Evolutionary conservation across 805 yeast species (phyloP).

Genomic region (Kazachstania taianensis): DNA sequence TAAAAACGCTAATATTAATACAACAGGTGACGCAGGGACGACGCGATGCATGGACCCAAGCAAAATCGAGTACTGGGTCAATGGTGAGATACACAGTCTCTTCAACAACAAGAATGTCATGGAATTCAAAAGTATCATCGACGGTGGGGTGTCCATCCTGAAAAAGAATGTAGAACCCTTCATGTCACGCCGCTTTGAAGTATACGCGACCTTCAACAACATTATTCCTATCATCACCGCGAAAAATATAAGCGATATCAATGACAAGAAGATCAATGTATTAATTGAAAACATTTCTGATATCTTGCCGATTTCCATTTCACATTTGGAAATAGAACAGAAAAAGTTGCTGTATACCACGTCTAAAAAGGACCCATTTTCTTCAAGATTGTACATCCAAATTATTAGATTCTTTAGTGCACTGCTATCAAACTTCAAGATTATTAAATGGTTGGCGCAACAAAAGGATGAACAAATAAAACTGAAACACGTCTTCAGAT

Average conservation of each 20-base stretch:
- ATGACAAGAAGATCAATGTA: slow-evolving; percentile 12
- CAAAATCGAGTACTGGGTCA: slow-evolving; percentile 18
- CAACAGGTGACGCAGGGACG: neutral
- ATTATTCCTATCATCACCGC: slow-evolving; percentile 14
- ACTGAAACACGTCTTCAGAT: slow-evolving; percentile 12
- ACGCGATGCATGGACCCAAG: slow-evolving; percentile 1
- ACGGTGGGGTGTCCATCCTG: slow-evolving; percentile 20
- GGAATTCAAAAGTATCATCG: slow-evolving; percentile 17
- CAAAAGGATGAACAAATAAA: slow-evolving; percentile 7
- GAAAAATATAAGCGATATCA: slow-evolving; percentile 5
- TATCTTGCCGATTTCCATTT: slow-evolving; percentile 9
- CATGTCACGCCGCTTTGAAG: slow-evolving; percentile 17
- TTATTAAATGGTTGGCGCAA: slow-evolving; percentile 11
- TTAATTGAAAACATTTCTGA: slow-evolving; percentile 13
- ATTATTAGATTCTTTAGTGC: slow-evolving; percentile 20
- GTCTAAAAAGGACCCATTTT: slow-evolving; percentile 22
- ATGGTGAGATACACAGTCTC: slow-evolving; percentile 24
- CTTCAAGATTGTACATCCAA: slow-evolving; percentile 23
- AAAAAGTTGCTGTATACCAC: slow-evolving; percentile 8
- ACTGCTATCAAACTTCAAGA: slow-evolving; percentile 18
- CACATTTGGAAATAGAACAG: slow-evolving; percentile 14
- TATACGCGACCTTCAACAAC: slow-evolving; percentile 27
- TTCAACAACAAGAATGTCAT: slow-evolving; percentile 11
- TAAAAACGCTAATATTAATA: neutral
- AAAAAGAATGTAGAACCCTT: slow-evolving; percentile 2